A percentile compares a stretch with the other conserved stretches of the same genome.
phyloP scores from a whole-genome alignment of 2,329 filamentous ascomycete genomes.

The Fonsecaea multimorphosa region DNA sequence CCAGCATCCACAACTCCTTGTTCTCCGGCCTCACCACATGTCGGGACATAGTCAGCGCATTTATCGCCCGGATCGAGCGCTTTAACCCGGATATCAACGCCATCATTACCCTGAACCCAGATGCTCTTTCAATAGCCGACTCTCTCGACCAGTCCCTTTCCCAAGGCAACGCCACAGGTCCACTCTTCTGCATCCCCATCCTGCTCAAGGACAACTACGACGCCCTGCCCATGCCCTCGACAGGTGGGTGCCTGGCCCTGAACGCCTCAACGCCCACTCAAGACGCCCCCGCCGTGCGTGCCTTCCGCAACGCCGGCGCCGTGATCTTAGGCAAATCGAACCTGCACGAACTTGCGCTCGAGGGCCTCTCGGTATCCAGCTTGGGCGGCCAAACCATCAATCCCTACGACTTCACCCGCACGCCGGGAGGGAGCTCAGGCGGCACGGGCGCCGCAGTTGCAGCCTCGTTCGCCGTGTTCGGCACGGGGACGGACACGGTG shows the following conservation, averaged over 20 bases:
- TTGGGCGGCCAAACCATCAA: constrained; percentile 69
- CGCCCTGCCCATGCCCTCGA: constrained; percentile 62
- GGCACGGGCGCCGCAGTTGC: constrained; percentile 45
- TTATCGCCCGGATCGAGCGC: constrained; percentile 63
- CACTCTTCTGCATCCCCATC: constrained; percentile 66
- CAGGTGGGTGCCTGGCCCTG: constrained; percentile 60
- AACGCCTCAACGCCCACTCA: constrained; percentile 52
- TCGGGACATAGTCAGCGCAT: constrained; percentile 60
- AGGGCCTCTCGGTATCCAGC: constrained; percentile 68
- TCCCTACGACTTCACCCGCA: constrained; percentile 69
- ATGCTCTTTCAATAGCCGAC: constrained; percentile 57
- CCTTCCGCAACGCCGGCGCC: constrained; percentile 59
- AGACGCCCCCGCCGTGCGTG: constrained; percentile 60
- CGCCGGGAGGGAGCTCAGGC: constrained; percentile 52
- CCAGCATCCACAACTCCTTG: constrained; percentile 62
- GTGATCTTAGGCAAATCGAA: constrained; percentile 67
- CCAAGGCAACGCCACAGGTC: constrained; percentile 56
- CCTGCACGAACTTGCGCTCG: constrained; percentile 68
- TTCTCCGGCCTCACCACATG: constrained; percentile 61
- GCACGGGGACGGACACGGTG: constrained; percentile 46
- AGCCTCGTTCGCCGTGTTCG: constrained; percentile 44
- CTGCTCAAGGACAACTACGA: constrained; percentile 71
- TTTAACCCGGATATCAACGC: constrained; percentile 65
- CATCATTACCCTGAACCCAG: constrained; percentile 60
- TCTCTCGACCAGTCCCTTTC: constrained; percentile 52